Conservation (phyloP, 257 asterid genomes). For the Jacaranda mimosifolia region DNA sequence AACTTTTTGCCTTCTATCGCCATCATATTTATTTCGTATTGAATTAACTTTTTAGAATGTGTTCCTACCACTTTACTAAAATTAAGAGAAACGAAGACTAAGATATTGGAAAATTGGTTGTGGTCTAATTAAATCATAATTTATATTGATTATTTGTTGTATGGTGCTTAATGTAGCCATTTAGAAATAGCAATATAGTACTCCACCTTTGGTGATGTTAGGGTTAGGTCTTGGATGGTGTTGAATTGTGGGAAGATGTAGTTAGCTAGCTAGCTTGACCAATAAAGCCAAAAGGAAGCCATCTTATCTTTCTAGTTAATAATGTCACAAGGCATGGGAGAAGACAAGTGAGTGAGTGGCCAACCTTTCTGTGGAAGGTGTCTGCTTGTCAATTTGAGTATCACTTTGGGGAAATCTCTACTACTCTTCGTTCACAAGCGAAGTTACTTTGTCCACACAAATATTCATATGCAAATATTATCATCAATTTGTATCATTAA, state of each 20-base stretch:
- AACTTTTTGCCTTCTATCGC: too few relatives aligned
- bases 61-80: too few relatives aligned
- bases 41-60: too few relatives aligned
- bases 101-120: too few relatives aligned
- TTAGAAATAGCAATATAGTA: neutral
- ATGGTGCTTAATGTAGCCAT: neutral
- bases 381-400: constrained; percentile 53
- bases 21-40: too few relatives aligned
- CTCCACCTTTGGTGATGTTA: constrained; percentile 27
- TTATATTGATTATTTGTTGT: too few relatives aligned
- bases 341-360: constrained; percentile 54
- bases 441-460: constrained; percentile 46
- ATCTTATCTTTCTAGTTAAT: constrained; percentile 47
- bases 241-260: constrained; percentile 24
- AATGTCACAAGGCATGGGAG: constrained; percentile 41
- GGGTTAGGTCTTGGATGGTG: constrained; percentile 34
- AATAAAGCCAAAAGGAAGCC: constrained; percentile 47
- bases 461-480: neutral
- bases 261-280: constrained; percentile 24
- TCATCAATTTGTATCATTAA: neutral
- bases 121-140: too few relatives aligned
- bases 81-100: too few relatives aligned
- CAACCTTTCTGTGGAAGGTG: constrained; percentile 46
- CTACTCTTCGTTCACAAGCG: constrained; percentile 54
- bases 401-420: constrained; percentile 37